Evolutionary conservation across 73 alveolate species (phyloP).

Genomic region (Paramecium sexaurelia): DNA sequence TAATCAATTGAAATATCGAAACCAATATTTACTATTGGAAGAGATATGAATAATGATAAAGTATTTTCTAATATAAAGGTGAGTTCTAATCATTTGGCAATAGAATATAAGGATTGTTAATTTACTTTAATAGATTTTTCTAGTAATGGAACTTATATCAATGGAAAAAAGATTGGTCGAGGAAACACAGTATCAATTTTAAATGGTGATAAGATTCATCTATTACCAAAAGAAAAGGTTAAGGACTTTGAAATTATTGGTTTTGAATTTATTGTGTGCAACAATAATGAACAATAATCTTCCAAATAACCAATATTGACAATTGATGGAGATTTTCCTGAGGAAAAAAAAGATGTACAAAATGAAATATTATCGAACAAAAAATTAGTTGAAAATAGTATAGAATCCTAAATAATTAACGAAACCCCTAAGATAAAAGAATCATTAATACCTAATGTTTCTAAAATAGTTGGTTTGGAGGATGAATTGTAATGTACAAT

Average conservation of each 20-base stretch:
- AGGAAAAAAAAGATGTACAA: not conserved
- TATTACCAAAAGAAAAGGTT: not conserved
- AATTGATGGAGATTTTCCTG: not conserved
- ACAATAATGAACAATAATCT: not conserved
- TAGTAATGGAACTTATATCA: conserved; percentile 33
- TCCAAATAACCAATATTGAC: not conserved
- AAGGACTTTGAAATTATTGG: not conserved
- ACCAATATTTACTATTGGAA: not conserved
- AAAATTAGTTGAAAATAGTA: not conserved
- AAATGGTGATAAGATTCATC: conserved; percentile 22
- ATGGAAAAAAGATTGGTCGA: conserved; percentile 7
- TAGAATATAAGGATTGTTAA: not conserved
- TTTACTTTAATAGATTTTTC: not conserved
- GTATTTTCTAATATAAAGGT: not conserved
- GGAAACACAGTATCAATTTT: not conserved
- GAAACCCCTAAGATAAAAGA: not conserved
- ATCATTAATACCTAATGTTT: not conserved
- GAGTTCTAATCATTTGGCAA: not conserved
- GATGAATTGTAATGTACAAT: conserved; percentile 30
- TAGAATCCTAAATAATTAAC: not conserved
- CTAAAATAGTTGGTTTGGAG: not conserved
- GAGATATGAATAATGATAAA: not conserved
- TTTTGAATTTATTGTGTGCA: not conserved
- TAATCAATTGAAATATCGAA: not conserved
- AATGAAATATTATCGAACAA: not conserved